Evolutionary conservation across 169 alveolate genomes (phyloP).

Genomic region (Ophryocystis elektroscirrha): DNA sequence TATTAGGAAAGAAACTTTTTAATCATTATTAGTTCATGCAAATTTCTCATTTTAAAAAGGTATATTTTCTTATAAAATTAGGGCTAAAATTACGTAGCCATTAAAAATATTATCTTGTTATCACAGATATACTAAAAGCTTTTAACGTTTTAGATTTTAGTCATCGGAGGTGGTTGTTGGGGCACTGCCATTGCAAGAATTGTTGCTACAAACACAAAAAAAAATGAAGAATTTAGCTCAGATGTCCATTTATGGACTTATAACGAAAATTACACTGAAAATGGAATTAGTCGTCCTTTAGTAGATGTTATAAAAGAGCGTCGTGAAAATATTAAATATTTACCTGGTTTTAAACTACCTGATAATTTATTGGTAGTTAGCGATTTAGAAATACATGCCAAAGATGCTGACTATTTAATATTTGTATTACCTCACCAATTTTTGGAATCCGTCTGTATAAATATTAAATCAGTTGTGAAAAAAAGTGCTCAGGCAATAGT

Average conservation of each 20-base stretch:
- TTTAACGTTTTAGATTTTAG: conserved; percentile 44
- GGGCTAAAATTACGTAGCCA: no score
- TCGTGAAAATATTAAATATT: conserved; percentile 57
- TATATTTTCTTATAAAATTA: no score
- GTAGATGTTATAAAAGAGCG: conserved; percentile 50
- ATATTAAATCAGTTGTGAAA: background rate
- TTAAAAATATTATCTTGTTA: background rate
- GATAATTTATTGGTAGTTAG: conserved; percentile 51
- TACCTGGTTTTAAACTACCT: conserved; percentile 59
- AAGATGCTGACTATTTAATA: conserved; percentile 49
- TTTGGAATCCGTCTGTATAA: conserved; percentile 18
- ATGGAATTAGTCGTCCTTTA: conserved; percentile 45
- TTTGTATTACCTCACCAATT: conserved; percentile 68
- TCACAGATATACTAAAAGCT: background rate
- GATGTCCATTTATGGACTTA: no score
- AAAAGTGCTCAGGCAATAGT: conserved; percentile 38
- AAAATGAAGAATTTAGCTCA: no score
- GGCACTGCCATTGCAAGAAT: conserved; percentile 52
- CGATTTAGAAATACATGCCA: conserved; percentile 45
- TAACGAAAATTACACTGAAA: no score
- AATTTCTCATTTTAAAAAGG: no score
- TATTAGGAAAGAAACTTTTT: no score
- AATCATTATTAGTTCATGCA: no score
- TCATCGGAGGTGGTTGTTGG: conserved; percentile 64
- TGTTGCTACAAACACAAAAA: conserved; percentile 24